Conservation (phyloP, 2,329 filamentous ascomycete species). For the Sphaceloma murrayae region DNA sequence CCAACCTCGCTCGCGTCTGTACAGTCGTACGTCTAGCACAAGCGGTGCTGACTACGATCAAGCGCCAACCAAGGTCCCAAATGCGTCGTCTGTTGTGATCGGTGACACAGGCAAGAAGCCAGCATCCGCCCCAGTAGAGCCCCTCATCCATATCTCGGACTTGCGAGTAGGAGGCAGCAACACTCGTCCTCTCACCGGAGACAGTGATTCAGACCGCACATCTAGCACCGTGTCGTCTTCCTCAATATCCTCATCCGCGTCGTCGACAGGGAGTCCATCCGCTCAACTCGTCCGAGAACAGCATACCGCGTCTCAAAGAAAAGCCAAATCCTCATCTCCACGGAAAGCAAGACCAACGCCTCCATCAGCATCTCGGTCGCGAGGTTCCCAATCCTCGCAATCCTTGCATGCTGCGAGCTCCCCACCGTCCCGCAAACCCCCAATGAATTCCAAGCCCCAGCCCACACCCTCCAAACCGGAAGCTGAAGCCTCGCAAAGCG, state of each 20-base stretch:
- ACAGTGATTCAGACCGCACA: not conserved
- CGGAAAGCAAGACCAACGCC: too few species aligned
- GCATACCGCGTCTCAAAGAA: too few species aligned
- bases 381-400: too few species aligned
- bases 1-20: not conserved
- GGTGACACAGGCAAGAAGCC: not conserved
- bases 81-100: too few species aligned
- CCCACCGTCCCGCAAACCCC: too few species aligned
- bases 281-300: too few species aligned
- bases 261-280: too few species aligned
- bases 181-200: not conserved
- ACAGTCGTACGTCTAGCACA: not conserved
- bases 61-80: too few species aligned
- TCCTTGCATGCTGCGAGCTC: too few species aligned
- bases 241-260: constrained; percentile 6
- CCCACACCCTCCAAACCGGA: not conserved
- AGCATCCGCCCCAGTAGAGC: not conserved
- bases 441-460: not conserved
- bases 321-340: not conserved
- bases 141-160: not conserved
- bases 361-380: too few species aligned
- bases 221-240: not conserved
- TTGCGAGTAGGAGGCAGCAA: not conserved
- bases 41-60: too few species aligned
- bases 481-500: not conserved